phyloP scores from a whole-genome alignment of 108 stramenopile species.

The Nitzschia palea region DNA sequence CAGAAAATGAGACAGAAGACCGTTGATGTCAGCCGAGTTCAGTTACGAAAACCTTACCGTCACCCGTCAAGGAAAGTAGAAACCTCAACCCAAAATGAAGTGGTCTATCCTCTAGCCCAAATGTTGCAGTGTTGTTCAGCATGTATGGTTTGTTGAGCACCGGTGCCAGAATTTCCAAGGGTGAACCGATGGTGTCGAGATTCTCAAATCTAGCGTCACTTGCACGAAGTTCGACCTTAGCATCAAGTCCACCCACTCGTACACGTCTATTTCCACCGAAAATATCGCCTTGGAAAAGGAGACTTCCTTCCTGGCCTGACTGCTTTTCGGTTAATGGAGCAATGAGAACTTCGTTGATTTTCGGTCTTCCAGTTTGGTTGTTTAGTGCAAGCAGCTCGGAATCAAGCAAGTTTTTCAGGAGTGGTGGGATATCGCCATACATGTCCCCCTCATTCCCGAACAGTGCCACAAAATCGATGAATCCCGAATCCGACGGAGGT shows the following conservation, averaged over 20 bases:
- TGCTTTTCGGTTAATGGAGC: conserved; percentile 52
- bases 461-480: conserved; percentile 18
- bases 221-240: conserved; percentile 47
- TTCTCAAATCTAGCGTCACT: conserved; percentile 55
- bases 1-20: neutral
- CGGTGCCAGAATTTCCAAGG: conserved; percentile 53
- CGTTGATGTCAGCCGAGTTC: neutral
- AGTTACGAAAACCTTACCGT: conserved; percentile 33
- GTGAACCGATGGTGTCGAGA: conserved; percentile 58
- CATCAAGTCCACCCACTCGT: conserved; percentile 61
- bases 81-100: conserved; percentile 36
- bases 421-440: conserved; percentile 24
- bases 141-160: conserved; percentile 35
- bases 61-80: conserved; percentile 48
- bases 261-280: conserved; percentile 42
- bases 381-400: conserved; percentile 10
- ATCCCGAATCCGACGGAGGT: neutral
- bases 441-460: neutral
- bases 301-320: conserved; percentile 54
- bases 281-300: conserved; percentile 31
- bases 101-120: conserved; percentile 48
- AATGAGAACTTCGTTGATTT: conserved; percentile 62
- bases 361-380: conserved; percentile 26
- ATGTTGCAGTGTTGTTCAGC: conserved; percentile 55
- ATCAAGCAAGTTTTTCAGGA: conserved; percentile 9